Conservation (phyloP, 768 basidiomycete genomes). For the Termitomyces heimii region DNA sequence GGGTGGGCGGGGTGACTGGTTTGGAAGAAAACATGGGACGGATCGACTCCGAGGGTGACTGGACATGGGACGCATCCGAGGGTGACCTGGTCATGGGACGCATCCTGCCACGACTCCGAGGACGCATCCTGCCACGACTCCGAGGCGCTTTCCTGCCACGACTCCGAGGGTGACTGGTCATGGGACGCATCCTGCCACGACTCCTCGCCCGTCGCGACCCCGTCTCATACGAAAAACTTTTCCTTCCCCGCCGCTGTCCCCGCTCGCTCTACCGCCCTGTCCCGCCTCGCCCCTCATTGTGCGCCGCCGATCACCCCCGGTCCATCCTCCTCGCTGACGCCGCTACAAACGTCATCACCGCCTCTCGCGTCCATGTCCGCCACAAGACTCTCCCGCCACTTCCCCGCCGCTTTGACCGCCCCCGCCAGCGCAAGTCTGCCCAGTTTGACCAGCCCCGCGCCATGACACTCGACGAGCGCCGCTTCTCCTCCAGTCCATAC, state of each 20-base stretch:
- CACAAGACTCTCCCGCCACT: constrained; percentile 58
- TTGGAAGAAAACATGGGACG: too few species aligned
- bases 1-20: too few species aligned
- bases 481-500: constrained; percentile 75
- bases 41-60: too few species aligned
- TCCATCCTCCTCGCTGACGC: constrained; percentile 57
- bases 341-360: constrained; percentile 45
- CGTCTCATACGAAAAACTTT: constrained; percentile 19
- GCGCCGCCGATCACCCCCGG: constrained; percentile 35
- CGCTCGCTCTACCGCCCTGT: constrained; percentile 30
- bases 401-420: constrained; percentile 15
- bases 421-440: background rate
- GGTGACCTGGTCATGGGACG: constrained; percentile 71
- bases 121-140: constrained; percentile 68
- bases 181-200: constrained; percentile 72
- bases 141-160: too few species aligned
- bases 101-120: constrained; percentile 66
- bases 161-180: constrained; percentile 22
- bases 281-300: constrained; percentile 34
- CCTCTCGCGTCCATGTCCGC: constrained; percentile 38
- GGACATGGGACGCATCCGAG: constrained; percentile 63
- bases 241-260: constrained; percentile 12
- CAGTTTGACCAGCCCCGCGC: constrained; percentile 28
- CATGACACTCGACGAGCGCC: constrained; percentile 59
- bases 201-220: constrained; percentile 38